Conservation (phyloP, 1,284 basidiomycete species). For the Ceratobasidium theobromae region DNA sequence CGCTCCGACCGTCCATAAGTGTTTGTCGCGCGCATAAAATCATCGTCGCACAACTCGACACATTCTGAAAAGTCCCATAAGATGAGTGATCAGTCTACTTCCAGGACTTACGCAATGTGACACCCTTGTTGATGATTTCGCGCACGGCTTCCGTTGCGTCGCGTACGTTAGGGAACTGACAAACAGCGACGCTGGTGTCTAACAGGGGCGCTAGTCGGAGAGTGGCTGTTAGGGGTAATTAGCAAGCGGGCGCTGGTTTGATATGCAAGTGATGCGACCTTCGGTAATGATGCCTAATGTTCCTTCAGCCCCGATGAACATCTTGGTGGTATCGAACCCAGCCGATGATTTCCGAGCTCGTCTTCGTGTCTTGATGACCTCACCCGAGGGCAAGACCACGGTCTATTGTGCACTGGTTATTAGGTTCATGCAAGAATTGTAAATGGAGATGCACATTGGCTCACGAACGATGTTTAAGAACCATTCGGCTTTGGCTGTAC, state of each 20-base stretch:
- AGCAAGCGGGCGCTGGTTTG: neutral
- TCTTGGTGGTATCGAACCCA: slow-evolving; percentile 86
- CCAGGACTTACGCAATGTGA: slow-evolving; percentile 43
- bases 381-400: slow-evolving; percentile 84
- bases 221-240: slow-evolving; percentile 43
- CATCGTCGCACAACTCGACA: slow-evolving; percentile 50
- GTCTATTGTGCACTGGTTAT: slow-evolving; percentile 53
- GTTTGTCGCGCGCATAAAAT: slow-evolving; percentile 59
- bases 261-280: slow-evolving; percentile 47
- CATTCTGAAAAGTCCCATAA: slow-evolving; percentile 43
- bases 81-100: slow-evolving; percentile 4
- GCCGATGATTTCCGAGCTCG: slow-evolving; percentile 87
- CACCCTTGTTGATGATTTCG: slow-evolving; percentile 66
- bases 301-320: slow-evolving; percentile 94
- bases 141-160: slow-evolving; percentile 47
- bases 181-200: slow-evolving; percentile 41
- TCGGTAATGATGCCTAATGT: slow-evolving; percentile 93
- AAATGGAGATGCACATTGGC: slow-evolving; percentile 21
- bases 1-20: slow-evolving; percentile 57
- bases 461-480: slow-evolving; percentile 72
- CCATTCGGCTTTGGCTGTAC: slow-evolving; percentile 83
- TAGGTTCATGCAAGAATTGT: neutral
- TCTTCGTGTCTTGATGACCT: slow-evolving; percentile 90
- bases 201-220: slow-evolving; percentile 49
- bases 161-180: slow-evolving; percentile 35